These are phyloP conservation scores for Pythium phragmiticola DNA, from an alignment of 352 stramenopile species.

Conservation along the genomic window DNA sequence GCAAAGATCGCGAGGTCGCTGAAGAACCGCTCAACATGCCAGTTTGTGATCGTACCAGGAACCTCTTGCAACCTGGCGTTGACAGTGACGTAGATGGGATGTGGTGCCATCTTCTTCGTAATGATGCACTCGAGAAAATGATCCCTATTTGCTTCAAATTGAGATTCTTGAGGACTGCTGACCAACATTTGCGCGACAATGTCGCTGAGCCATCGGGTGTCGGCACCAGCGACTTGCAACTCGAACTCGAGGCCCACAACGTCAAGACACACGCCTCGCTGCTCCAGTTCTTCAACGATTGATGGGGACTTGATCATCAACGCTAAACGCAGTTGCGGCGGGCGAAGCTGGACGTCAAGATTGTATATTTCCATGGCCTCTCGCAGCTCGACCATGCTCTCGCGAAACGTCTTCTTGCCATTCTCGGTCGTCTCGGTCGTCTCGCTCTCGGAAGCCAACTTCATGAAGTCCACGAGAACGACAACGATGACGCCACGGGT, in stretches of 20 bases:
- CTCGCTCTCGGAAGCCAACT: neutral
- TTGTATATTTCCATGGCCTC: constrained; percentile 6
- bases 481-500: neutral
- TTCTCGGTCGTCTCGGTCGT: neutral
- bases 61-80: neutral
- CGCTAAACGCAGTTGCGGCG: neutral
- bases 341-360: constrained; percentile 5
- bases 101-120: neutral
- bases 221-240: neutral
- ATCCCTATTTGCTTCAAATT: neutral
- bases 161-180: neutral
- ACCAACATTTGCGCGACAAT: neutral
- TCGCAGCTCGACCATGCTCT: neutral
- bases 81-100: neutral
- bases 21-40: constrained; percentile 12
- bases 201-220: constrained; percentile 1
- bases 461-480: neutral
- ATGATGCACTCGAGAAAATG: neutral
- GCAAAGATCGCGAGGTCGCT: constrained; percentile 6
- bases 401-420: neutral
- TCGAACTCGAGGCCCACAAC: constrained; percentile 11
- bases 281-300: constrained; percentile 5
- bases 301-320: neutral
- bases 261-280: neutral
- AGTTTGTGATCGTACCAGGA: neutral